Evolutionary conservation across 1,284 basidiomycete genomes (phyloP), one percentile per base, ranked within the genome.

Genomic region (Moesziomyces sp.): DNA sequence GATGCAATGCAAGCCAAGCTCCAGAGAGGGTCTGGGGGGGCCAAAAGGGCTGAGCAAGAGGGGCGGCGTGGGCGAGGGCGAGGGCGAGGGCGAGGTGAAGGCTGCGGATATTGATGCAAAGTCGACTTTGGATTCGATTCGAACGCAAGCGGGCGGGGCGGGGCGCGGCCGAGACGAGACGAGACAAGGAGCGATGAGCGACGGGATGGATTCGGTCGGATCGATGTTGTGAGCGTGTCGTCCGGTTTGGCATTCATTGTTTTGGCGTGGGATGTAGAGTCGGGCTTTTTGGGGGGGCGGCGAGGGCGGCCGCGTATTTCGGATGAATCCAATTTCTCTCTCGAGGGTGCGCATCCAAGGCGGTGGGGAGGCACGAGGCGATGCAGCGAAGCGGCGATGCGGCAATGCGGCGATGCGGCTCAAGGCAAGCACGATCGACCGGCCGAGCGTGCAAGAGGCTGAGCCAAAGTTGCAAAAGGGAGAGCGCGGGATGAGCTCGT

Each of bases 161-260:
- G 51, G 42, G 46, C 24, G 44, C 19, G 53, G 30, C 46, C 24
- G 50, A 55, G 26, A 43, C 21, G 35, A 21, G 21, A 21, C 21
- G 21, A 21, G 21, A 21, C 21, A 21, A 19, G 28, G 46, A 49
- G 28, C 30, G 35, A 46, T 35, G 38, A 30, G 6, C n/a, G 30
- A 21, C 6, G 42, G 43, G 51, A 46, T 23, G 24, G 21, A 38
- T 44, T 45, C 55, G 58, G 65, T 68, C 65, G 65, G 65, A 58
- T 68, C 65, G 65, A 61, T 61, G 65, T 68, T 68, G 53, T 53
- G 52, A 19, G 42, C 35, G 28, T 60, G 63, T 56, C 58, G 40
- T 59, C 35, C 35, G 63, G 28, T 28, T 28, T 28, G 28, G 28
- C 21, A 21, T 21, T 21, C 28, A 55, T 44, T 58, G 45, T 46